Percentiles rank a stretch among this genome's conserved stretches.
These are phyloP conservation scores for Boletus tylopilopsis DNA, from an alignment of 768 basidiomycete genomes.

Conservation along the genomic window DNA sequence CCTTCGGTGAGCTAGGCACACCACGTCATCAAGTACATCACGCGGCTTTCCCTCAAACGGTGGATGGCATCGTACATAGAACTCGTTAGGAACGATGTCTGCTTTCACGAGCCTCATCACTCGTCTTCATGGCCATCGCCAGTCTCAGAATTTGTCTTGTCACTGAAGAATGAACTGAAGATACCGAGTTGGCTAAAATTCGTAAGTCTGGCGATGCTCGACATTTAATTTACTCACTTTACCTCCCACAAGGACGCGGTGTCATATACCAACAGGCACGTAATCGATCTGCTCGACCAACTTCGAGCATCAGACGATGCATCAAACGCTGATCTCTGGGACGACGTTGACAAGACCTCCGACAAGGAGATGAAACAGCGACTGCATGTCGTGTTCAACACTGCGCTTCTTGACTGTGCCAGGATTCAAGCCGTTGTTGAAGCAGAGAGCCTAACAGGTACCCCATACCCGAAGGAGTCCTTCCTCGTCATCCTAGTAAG, in stretches of 20 bases:
- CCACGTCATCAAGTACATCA: too few species aligned
- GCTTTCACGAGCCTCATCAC: too few species aligned
- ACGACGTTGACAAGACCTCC: neutral
- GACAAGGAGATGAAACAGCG: neutral
- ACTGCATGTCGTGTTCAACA: neutral
- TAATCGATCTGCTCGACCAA: neutral
- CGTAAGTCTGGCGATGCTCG: too few species aligned
- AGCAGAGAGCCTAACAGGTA: neutral
- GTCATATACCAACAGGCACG: neutral
- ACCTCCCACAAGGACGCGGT: neutral
- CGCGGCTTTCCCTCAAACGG: too few species aligned
- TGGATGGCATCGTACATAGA: too few species aligned
- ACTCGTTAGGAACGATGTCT: too few species aligned
- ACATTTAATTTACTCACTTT: too few species aligned
- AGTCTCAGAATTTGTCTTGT: too few species aligned
- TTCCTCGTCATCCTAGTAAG: constrained; percentile 7
- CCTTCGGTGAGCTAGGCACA: too few species aligned
- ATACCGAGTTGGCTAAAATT: too few species aligned
- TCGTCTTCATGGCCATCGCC: too few species aligned
- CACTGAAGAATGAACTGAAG: too few species aligned
- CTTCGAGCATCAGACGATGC: neutral
- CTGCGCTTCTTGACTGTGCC: constrained; percentile 2
- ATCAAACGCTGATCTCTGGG: neutral
- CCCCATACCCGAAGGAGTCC: constrained; percentile 1
- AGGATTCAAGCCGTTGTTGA: constrained; percentile 5